A percentile compares a stretch with the other conserved stretches of the same genome.
Conservation (phyloP, 352 stramenopile species). For the Globisporangium solare region DNA sequence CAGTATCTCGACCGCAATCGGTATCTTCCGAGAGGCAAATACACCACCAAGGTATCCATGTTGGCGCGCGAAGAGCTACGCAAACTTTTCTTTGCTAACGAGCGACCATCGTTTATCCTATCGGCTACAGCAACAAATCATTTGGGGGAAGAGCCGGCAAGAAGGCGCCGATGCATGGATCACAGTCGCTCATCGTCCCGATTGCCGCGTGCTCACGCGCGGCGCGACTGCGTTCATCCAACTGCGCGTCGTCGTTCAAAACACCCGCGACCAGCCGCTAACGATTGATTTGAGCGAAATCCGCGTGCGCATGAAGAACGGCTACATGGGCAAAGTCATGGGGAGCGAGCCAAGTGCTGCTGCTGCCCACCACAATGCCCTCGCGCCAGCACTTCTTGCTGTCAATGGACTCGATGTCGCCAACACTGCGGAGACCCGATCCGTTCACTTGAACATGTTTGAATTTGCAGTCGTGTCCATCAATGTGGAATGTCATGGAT, state of each 20-base stretch:
- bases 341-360: constrained; percentile 15
- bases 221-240: constrained; percentile 43
- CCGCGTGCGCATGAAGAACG: constrained; percentile 68
- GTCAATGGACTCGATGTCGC: constrained; percentile 45
- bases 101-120: neutral
- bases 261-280: constrained; percentile 47
- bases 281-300: constrained; percentile 58
- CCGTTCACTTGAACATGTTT: constrained; percentile 53
- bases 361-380: constrained; percentile 11
- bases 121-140: constrained; percentile 36
- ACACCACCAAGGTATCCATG: constrained; percentile 44
- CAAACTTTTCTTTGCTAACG: neutral
- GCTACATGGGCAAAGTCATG: constrained; percentile 41
- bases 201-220: constrained; percentile 45
- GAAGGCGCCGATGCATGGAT: constrained; percentile 72
- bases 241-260: constrained; percentile 66
- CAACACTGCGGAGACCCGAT: constrained; percentile 19
- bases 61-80: neutral
- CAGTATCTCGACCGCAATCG: constrained; percentile 49
- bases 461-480: constrained; percentile 60
- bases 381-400: constrained; percentile 48
- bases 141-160: constrained; percentile 61
- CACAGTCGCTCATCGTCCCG: constrained; percentile 60
- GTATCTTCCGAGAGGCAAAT: constrained; percentile 57
- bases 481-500: constrained; percentile 58